Conservation (phyloP, 2,329 filamentous ascomycete species). For the Ascochyta rabiei region DNA sequence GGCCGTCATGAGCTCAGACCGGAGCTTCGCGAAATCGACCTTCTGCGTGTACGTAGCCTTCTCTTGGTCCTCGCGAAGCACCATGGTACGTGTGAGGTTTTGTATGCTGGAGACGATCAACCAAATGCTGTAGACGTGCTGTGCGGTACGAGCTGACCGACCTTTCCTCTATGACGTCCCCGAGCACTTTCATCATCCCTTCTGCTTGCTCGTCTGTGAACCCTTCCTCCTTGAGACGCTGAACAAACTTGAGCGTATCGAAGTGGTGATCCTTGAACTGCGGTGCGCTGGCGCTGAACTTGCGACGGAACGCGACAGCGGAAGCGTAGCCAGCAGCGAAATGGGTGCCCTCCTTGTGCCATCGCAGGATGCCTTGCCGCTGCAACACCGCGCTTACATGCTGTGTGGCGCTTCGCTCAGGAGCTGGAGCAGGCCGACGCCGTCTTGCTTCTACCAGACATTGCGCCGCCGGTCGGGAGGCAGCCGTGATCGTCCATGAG, state of each 20-base stretch:
- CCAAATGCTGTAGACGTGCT: background rate
- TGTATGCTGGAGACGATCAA: constrained; percentile 69
- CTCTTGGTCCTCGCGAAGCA: constrained; percentile 89
- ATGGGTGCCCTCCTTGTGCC: constrained; percentile 2
- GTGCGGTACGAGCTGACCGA: constrained; percentile 37
- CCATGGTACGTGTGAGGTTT: constrained; percentile 97
- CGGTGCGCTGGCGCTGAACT: constrained; percentile 71
- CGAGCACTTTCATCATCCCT: constrained; percentile 98
- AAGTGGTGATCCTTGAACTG: constrained; percentile 86
- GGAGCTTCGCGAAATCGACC: constrained; percentile 96
- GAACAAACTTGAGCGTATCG: constrained; percentile 96
- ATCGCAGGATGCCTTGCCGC: constrained; percentile 13
- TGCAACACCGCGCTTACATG: constrained; percentile 15
- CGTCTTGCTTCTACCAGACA: constrained; percentile 24
- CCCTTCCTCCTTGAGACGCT: constrained; percentile 84
- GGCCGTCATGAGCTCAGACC: constrained; percentile 88
- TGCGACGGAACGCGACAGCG: constrained; percentile 26
- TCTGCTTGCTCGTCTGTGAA: constrained; percentile 95
- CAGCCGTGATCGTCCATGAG: constrained; percentile 39
- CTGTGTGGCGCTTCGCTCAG: constrained; percentile 19
- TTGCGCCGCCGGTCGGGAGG: constrained; percentile 27
- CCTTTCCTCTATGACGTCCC: constrained; percentile 97
- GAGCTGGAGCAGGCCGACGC: constrained; percentile 20
- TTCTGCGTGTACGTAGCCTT: constrained; percentile 82
- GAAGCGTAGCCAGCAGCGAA: constrained; percentile 9